Base-by-base conservation (phyloP, 208 protist genomes). In the Acanthamoeba castellanii region DNA sequence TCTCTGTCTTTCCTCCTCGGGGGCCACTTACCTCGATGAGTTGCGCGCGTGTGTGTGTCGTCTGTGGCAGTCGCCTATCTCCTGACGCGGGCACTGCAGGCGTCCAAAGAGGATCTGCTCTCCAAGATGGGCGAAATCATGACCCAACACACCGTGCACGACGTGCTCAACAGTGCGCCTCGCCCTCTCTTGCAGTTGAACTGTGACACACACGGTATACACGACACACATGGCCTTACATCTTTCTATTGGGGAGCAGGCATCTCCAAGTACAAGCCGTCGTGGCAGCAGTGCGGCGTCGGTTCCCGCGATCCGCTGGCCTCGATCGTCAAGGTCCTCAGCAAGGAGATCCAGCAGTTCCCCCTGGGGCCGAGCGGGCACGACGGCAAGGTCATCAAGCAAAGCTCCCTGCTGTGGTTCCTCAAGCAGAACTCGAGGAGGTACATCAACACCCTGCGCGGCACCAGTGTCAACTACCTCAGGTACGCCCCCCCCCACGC, bases 91-190 rank as follows among this genome's bases (percentile, higher is more conserved):
- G 74, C 74, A 3, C 74, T 82, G 14, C 74, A 82, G 74, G 74
- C 74, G 16, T 82, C 74, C 27, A 82, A 52, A 22, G 74, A 82
- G 74, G 74, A 82, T 34, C 14, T 82, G 7, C 74, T 82, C 22
- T 82, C 74, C 27, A 82, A 82, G 74, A 82, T 82, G 74, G 74
- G 74, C 8, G 74, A 82, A 5, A 82, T 82, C 74, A 82, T 82
- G 74, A 27, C 18, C 74, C 9, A 9, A 14, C 74, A 82, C 74
- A 82, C 74, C 32, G 74, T 82, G 37, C 74, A 82, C 0, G 74
- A 82, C 20, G 74, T 82, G 74, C 74, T 82, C 37, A 82, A 82
- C 74, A 82, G 74, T 82, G 27, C 74, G 18, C 64, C 32, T 18
- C 22, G 32, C n/a, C 64, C n/a, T 25, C 64, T 34, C 64, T 74